Evolutionary conservation across 495 filamentous ascomycete species (phyloP).

Genomic region (Daldinia caldariorum): DNA sequence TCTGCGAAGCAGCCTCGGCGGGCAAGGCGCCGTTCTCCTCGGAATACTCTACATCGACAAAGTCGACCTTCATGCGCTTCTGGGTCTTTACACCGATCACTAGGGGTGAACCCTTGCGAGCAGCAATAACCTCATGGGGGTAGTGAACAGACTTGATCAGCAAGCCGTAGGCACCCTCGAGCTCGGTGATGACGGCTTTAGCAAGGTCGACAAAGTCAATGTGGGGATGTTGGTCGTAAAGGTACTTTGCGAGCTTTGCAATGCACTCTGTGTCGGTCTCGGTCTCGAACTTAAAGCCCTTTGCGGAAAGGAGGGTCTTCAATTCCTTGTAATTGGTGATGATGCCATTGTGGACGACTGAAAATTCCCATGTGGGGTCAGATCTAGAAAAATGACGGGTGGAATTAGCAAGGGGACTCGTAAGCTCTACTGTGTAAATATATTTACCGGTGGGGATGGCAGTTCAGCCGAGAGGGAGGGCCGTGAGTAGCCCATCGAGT

Average conservation of each 20-base stretch:
- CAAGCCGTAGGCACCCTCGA: conserved; percentile 96
- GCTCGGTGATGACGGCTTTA: conserved; percentile 97
- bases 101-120: conserved; percentile 95
- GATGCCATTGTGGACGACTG: conserved; percentile 98
- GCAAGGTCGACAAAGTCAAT: conserved; percentile 96
- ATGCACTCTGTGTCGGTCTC: conserved; percentile 99
- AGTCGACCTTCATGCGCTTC: conserved; percentile 99
- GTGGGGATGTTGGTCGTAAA: conserved; percentile 93
- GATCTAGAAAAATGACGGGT: conserved; percentile 50
- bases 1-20: conserved; percentile 95
- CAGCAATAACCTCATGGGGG: conserved; percentile 96
- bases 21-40: conserved; percentile 84
- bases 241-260: conserved; percentile 97
- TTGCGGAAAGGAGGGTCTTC: conserved; percentile 88
- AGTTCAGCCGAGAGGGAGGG: conserved; percentile 90
- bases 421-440: conserved; percentile 34
- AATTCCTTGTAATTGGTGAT: conserved; percentile 99
- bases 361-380: conserved; percentile 93
- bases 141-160: conserved; percentile 98
- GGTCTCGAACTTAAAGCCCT: conserved; percentile 98
- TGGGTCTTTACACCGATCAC: conserved; percentile 95
- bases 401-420: conserved; percentile 45
- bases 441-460: conserved; percentile 94
- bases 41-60: conserved; percentile 96
- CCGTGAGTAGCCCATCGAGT: conserved; percentile 99